A percentile compares a stretch with the other conserved stretches of the same genome.
phyloP scores from a whole-genome alignment of 305 asterid species.

The Fraxinus xanthoxyloides region DNA sequence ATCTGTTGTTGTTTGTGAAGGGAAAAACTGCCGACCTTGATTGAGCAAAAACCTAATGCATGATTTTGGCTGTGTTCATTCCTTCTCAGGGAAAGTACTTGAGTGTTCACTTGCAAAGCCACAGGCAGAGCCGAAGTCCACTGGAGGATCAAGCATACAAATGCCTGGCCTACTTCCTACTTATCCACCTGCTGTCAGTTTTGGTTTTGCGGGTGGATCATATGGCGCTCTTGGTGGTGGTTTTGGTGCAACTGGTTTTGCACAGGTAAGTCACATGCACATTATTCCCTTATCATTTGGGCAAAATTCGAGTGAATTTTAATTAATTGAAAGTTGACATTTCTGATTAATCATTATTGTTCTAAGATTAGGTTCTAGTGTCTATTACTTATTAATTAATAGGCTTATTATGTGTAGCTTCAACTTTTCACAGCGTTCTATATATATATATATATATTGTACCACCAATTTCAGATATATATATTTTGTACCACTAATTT shows the following conservation, averaged over 20 bases:
- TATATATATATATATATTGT: neutral
- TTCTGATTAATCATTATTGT: neutral
- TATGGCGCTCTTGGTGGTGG: constrained; percentile 47
- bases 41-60: neutral
- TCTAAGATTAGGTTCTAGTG: neutral
- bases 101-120: constrained; percentile 62
- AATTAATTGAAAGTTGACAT: neutral
- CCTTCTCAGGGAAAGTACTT: constrained; percentile 41
- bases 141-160: constrained; percentile 38
- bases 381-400: neutral
- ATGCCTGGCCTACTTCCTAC: constrained; percentile 38
- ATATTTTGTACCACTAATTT: neutral
- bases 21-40: neutral
- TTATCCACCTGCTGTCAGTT: constrained; percentile 45
- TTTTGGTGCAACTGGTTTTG: constrained; percentile 33
- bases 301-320: neutral
- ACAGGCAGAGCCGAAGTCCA: constrained; percentile 46
- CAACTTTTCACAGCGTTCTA: neutral
- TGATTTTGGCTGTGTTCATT: neutral
- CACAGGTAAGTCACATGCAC: constrained; percentile 30
- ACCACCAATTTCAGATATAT: neutral
- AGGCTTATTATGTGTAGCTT: neutral
- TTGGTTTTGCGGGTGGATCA: constrained; percentile 43
- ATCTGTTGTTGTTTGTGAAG: neutral
- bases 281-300: neutral